Percentiles rank a stretch among this genome's conserved stretches.
Conservation (phyloP, 805 yeast species). For the Clavispora asparagi region DNA sequence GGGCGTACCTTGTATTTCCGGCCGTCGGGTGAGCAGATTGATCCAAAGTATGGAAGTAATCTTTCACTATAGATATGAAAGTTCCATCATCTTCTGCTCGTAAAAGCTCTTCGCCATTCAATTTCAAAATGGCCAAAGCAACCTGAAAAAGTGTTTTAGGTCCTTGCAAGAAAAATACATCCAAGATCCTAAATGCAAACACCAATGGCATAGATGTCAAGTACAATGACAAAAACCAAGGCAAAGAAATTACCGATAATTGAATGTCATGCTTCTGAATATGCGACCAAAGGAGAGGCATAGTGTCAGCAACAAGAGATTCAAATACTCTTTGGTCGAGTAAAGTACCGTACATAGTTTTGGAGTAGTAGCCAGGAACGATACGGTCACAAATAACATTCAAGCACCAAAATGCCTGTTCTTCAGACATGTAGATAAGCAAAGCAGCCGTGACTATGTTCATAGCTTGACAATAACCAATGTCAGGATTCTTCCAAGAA, state of each 20-base stretch:
- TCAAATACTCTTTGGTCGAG: slow-evolving; percentile 94
- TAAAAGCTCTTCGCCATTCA: slow-evolving; percentile 81
- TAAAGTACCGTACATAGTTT: slow-evolving; percentile 95
- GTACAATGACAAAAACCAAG: slow-evolving; percentile 92
- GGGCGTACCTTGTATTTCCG: slow-evolving; percentile 54
- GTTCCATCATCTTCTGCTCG: slow-evolving; percentile 87
- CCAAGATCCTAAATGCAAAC: slow-evolving; percentile 87
- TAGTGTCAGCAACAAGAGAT: slow-evolving; percentile 76
- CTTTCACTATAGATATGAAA: slow-evolving; percentile 79
- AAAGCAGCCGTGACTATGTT: slow-evolving; percentile 83
- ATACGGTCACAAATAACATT: slow-evolving; percentile 74
- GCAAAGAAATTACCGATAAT: slow-evolving; percentile 84
- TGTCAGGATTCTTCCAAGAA: slow-evolving; percentile 94
- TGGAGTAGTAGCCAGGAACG: slow-evolving; percentile 94
- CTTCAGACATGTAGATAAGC: slow-evolving; percentile 84
- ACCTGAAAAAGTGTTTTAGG: slow-evolving; percentile 87
- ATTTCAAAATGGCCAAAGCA: slow-evolving; percentile 81
- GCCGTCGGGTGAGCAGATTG: slow-evolving; percentile 75
- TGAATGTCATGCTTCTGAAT: slow-evolving; percentile 78
- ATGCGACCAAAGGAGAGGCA: slow-evolving; percentile 88
- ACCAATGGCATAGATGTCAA: slow-evolving; percentile 92
- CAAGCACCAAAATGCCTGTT: slow-evolving; percentile 94
- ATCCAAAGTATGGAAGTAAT: slow-evolving; percentile 72
- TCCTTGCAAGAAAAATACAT: slow-evolving; percentile 86
- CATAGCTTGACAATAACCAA: slow-evolving; percentile 99